These are phyloP conservation scores for Backusella parvicylindrica DNA, from an alignment of 192 early-diverging fungal genomes.

Conservation along the genomic window DNA sequence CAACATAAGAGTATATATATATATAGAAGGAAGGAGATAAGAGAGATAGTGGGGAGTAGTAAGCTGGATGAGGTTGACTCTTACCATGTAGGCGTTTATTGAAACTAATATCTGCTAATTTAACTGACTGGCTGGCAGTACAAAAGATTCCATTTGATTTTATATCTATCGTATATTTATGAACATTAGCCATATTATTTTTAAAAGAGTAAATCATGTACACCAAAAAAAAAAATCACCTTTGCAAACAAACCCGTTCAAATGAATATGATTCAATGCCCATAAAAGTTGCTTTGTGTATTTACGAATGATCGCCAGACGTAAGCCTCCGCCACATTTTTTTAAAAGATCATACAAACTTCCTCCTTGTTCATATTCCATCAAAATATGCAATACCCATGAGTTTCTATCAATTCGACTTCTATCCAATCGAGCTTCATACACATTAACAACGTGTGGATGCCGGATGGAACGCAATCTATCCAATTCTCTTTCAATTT, in stretches of 20 bases:
- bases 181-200: background rate
- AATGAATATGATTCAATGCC: slow-evolving; percentile 59
- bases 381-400: slow-evolving; percentile 49
- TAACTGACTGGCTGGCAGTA: slow-evolving; percentile 45
- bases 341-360: slow-evolving; percentile 62
- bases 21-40: too few relatives aligned
- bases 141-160: slow-evolving; percentile 41
- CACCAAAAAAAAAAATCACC: slow-evolving; percentile 20
- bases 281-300: slow-evolving; percentile 68
- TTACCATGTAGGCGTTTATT: slow-evolving; percentile 55
- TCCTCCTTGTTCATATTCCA: slow-evolving; percentile 46
- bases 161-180: slow-evolving; percentile 41
- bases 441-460: slow-evolving; percentile 53
- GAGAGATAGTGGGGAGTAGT: too few relatives aligned
- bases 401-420: slow-evolving; percentile 7
- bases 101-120: slow-evolving; percentile 64
- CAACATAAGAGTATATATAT: too few relatives aligned
- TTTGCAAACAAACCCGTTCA: slow-evolving; percentile 65
- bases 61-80: background rate
- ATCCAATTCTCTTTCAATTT: slow-evolving; percentile 58
- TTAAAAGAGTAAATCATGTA: background rate
- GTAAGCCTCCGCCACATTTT: slow-evolving; percentile 56
- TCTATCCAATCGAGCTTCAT: slow-evolving; percentile 53
- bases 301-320: slow-evolving; percentile 43
- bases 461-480: slow-evolving; percentile 54